A percentile compares a stretch with the other conserved stretches of the same genome.
Evolutionary conservation across 306 rosid species (phyloP).

Genomic region (Coriaria nepalensis): DNA sequence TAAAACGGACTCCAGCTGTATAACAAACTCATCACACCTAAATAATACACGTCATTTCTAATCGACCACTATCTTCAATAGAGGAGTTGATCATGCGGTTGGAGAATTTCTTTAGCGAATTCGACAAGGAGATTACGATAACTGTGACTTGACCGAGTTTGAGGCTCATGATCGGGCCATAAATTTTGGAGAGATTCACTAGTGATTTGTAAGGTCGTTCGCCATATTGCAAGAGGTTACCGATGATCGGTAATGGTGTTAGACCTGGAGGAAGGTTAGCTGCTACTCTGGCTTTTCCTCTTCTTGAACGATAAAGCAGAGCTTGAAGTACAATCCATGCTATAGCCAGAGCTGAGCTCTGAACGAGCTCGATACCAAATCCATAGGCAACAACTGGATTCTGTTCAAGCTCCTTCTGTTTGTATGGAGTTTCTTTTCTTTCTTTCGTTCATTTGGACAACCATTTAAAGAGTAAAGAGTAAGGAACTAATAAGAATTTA

Average conservation of each 20-base stretch:
- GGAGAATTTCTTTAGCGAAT: constrained; percentile 29
- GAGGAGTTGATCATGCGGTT: constrained; percentile 25
- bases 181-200: constrained; percentile 18
- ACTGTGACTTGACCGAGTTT: constrained; percentile 37
- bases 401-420: too few relatives aligned
- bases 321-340: constrained; percentile 5
- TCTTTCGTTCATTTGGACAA: too few relatives aligned
- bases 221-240: constrained; percentile 43
- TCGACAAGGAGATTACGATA: constrained; percentile 28
- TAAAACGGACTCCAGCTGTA: too few relatives aligned
- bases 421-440: too few relatives aligned
- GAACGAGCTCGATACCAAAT: too few relatives aligned
- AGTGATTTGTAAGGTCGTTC: constrained; percentile 39
- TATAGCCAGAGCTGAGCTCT: too few relatives aligned
- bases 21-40: too few relatives aligned
- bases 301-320: background rate
- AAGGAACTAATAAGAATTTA: too few relatives aligned
- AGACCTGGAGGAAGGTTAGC: constrained; percentile 49
- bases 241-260: constrained; percentile 24
- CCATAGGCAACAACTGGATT: too few relatives aligned
- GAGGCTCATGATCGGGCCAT: constrained; percentile 40
- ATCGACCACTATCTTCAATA: too few relatives aligned
- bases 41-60: too few relatives aligned
- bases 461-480: too few relatives aligned
- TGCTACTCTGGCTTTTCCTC: background rate